These are phyloP conservation scores for Chamaenerion angustifolium DNA, from an alignment of 345 rosid species.

Conservation along the genomic window DNA sequence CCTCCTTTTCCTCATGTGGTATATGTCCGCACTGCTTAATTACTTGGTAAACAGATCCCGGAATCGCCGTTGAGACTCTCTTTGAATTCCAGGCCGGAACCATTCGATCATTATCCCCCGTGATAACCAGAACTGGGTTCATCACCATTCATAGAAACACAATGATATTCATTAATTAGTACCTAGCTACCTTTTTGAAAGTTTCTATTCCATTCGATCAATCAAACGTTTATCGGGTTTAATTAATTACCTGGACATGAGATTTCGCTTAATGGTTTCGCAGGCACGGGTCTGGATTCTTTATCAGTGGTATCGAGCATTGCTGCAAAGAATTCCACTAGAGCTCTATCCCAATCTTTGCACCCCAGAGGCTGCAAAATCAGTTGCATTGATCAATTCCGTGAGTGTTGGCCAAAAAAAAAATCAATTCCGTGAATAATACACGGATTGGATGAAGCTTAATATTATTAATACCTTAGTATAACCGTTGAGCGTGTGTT, in stretches of 20 bases:
- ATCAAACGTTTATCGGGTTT: too few relatives aligned
- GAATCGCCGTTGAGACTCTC: constrained; percentile 55
- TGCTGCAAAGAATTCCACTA: constrained; percentile 59
- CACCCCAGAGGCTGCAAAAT: constrained; percentile 38
- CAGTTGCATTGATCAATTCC: not conserved
- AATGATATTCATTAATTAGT: too few relatives aligned
- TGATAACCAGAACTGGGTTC: constrained; percentile 47
- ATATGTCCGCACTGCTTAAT: constrained; percentile 77
- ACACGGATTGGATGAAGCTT: too few relatives aligned
- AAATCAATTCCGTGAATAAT: too few relatives aligned
- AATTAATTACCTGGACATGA: constrained; percentile 50
- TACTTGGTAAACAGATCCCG: constrained; percentile 51
- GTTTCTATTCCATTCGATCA: too few relatives aligned
- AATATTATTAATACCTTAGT: too few relatives aligned
- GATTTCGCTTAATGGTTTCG: constrained; percentile 46
- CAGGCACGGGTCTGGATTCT: constrained; percentile 28
- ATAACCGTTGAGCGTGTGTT: constrained; percentile 51
- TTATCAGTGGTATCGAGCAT: constrained; percentile 31
- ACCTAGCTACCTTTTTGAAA: too few relatives aligned
- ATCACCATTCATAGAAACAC: not conserved
- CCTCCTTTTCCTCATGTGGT: constrained; percentile 80
- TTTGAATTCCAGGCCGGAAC: constrained; percentile 88
- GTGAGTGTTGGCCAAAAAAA: too few relatives aligned
- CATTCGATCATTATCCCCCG: constrained; percentile 71
- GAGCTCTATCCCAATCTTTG: constrained; percentile 76